Evolutionary conservation across 1,284 basidiomycete genomes (phyloP).

Genomic region (Volvariella surrecta): DNA sequence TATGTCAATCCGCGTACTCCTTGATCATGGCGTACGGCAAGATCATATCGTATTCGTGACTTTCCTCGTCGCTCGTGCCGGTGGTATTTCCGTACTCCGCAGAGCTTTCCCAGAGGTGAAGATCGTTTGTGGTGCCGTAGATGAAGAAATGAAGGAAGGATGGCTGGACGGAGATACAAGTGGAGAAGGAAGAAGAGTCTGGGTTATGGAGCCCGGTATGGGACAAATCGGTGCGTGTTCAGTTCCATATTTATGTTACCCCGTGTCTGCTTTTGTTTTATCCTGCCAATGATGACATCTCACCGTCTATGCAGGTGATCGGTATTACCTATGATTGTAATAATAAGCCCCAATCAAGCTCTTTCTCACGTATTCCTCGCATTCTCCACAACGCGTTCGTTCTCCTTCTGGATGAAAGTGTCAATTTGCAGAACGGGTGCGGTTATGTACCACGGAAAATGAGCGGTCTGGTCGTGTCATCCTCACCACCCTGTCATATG

Average conservation of each 20-base stretch:
- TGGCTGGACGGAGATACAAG: slow-evolving; percentile 51
- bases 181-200: slow-evolving; percentile 47
- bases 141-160: slow-evolving; percentile 62
- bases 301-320: too few relatives aligned
- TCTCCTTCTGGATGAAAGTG: too few relatives aligned
- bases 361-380: too few relatives aligned
- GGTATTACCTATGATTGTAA: slow-evolving; percentile 30
- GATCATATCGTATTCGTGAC: slow-evolving; percentile 83
- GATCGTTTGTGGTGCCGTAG: slow-evolving; percentile 79
- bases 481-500: too few relatives aligned
- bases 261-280: neutral
- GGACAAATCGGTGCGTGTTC: slow-evolving; percentile 67
- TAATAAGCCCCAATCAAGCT: too few relatives aligned
- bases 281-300: too few relatives aligned
- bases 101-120: slow-evolving; percentile 78
- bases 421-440: too few relatives aligned
- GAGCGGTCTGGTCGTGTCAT: too few relatives aligned
- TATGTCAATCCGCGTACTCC: slow-evolving; percentile 92
- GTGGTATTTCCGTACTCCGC: slow-evolving; percentile 72
- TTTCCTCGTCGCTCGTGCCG: slow-evolving; percentile 78
- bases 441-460: too few relatives aligned
- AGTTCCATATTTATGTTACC: neutral
- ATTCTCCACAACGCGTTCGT: too few relatives aligned
- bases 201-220: slow-evolving; percentile 76
- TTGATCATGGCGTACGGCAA: slow-evolving; percentile 90